Evolutionary conservation across 176 grass and related monocot species (phyloP), one percentile per base, ranked within the genome.

Genomic region (Themeda triandra): DNA sequence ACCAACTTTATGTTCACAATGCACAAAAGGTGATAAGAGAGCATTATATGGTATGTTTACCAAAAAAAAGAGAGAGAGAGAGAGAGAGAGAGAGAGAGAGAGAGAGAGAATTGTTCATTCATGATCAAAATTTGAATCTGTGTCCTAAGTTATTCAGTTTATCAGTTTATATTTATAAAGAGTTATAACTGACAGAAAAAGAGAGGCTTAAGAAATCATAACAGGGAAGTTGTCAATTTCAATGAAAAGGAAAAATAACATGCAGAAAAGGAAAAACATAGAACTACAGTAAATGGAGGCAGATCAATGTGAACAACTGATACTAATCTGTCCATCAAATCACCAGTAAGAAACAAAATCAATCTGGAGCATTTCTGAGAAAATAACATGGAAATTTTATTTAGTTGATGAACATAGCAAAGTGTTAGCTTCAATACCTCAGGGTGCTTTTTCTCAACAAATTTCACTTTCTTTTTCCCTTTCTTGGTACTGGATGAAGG

Each of bases 381-480:
- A n/a, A 72, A 49, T 17, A 29, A 67, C 45, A 86, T 51, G 54
- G 46, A 72, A 78, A 82, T 37, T 73, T 37, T 67, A 65, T 13
- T 66, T 8, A 21, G 54, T 65, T 8, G 3, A 0, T 69, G 29
- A 69, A 71, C 66, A 90, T 71, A 78, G 66, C 15, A 39, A 63
- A 65, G 46, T 79, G 23, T 54, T 42, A 87, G 63, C 66, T 87
- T 63, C 30, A 86, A 83, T 90, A 98, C 96, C 96, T 95, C 91
- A 77, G 81, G 28, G 71, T 95, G 84, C 81, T 93, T 90, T 90
- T 85, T 85, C 82, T 83, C 85, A 78, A 80, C 80, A 86, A 85
- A 92, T 71, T 87, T 90, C 45, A 90, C 80, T 87, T 85, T 96
- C 86, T 90, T 92, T 87, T 86, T 87, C 80, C 89, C 93, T 90